phyloP scores from a whole-genome alignment of 352 stramenopile genomes.

The Phytophthora megakarya region DNA sequence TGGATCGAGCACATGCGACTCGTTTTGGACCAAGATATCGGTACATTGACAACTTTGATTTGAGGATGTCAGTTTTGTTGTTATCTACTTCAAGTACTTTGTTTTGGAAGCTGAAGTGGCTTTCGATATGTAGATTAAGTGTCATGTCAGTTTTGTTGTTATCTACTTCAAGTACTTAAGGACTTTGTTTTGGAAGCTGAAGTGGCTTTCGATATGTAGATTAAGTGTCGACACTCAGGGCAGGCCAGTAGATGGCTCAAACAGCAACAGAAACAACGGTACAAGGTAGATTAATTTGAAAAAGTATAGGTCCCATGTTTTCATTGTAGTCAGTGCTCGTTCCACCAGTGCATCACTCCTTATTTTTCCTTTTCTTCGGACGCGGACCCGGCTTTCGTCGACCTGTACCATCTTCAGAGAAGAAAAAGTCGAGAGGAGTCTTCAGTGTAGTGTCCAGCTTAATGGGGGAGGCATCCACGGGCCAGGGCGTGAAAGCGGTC shows the following conservation, averaged over 20 bases:
- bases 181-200: too few species aligned
- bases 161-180: too few species aligned
- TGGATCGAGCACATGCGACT: slow-evolving; percentile 13
- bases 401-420: slow-evolving; percentile 52
- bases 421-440: slow-evolving; percentile 71
- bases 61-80: too few species aligned
- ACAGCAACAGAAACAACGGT: too few species aligned
- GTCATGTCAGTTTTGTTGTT: too few species aligned
- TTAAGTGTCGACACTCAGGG: too few species aligned
- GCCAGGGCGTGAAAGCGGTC: slow-evolving; percentile 64
- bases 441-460: slow-evolving; percentile 51
- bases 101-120: too few species aligned
- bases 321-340: background rate
- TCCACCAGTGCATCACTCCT: background rate
- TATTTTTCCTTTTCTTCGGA: slow-evolving; percentile 43
- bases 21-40: background rate
- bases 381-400: slow-evolving; percentile 66
- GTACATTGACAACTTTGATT: slow-evolving; percentile 6
- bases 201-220: too few species aligned
- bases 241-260: too few species aligned
- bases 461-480: slow-evolving; percentile 56
- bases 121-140: too few species aligned
- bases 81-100: too few species aligned
- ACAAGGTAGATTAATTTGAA: background rate
- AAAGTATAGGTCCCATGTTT: background rate